Evolutionary conservation across 306 rosid species (phyloP).

Genomic region (Acmispon strigosus): DNA sequence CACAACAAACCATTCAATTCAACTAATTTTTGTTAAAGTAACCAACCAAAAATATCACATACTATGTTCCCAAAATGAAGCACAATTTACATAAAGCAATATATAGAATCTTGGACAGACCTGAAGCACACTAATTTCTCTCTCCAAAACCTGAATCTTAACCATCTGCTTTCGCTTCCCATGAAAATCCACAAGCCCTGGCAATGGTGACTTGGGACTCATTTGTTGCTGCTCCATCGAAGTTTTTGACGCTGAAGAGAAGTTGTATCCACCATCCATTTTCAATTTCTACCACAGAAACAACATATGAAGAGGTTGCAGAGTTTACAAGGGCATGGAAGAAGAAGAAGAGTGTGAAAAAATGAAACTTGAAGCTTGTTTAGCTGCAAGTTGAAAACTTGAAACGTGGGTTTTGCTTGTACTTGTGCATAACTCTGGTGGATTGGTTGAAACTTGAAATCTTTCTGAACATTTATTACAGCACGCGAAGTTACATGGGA

Average conservation of each 20-base stretch:
- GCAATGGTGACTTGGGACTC: conserved; percentile 34
- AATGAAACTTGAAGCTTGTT: background rate
- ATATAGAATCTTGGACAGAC: conserved; percentile 4
- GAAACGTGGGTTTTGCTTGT: background rate
- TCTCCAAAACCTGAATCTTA: conserved; percentile 42
- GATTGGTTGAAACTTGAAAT: background rate
- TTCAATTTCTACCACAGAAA: background rate
- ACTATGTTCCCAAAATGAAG: background rate
- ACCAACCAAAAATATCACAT: background rate
- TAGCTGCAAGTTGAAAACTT: conserved; percentile 12
- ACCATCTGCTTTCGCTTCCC: conserved; percentile 30
- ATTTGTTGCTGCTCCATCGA: conserved; percentile 12
- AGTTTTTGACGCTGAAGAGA: background rate
- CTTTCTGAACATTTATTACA: background rate
- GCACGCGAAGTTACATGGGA: background rate
- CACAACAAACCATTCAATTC: background rate
- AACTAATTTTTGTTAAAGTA: background rate
- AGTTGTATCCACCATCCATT: conserved; percentile 17
- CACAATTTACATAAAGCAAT: background rate
- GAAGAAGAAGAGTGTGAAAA: background rate
- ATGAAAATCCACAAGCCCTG: conserved; percentile 27
- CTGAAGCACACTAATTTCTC: conserved; percentile 37
- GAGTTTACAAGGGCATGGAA: background rate
- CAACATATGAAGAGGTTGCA: background rate
- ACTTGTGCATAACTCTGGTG: background rate